Evolutionary conservation across 805 yeast species (phyloP).

Genomic region (Lachancea lanzarotensis): DNA sequence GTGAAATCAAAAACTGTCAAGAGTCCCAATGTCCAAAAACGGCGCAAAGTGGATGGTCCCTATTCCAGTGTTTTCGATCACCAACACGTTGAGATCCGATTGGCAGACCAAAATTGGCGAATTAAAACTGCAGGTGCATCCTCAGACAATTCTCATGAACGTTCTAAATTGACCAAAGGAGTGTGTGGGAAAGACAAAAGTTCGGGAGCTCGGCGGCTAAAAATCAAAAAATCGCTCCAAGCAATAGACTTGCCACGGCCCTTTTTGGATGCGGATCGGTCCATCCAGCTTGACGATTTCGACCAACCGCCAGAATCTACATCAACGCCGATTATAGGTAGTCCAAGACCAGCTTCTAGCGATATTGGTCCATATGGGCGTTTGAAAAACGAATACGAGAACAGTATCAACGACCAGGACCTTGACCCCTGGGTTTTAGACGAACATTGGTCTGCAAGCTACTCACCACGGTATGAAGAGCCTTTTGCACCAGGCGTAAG

Average conservation of each 20-base stretch:
- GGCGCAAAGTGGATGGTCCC: not conserved
- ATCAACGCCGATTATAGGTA: conserved; percentile 22
- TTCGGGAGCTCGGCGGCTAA: conserved; percentile 9
- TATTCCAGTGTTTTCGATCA: not conserved
- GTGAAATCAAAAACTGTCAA: not conserved
- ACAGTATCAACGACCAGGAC: not conserved
- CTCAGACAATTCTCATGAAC: not conserved
- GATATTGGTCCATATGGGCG: not conserved
- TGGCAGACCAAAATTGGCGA: not conserved
- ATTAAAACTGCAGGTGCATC: not conserved
- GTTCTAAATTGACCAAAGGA: not conserved
- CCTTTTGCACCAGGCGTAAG: not conserved
- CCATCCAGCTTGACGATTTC: conserved; percentile 24
- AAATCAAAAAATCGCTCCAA: not conserved
- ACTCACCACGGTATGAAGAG: not conserved
- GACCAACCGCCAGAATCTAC: conserved; percentile 30
- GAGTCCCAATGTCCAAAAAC: not conserved
- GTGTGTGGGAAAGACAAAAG: not conserved
- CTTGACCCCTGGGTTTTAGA: not conserved
- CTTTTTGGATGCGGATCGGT: conserved; percentile 12
- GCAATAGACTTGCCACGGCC: not conserved
- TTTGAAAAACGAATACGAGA: not conserved
- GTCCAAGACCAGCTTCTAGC: not conserved
- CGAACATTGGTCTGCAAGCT: not conserved
- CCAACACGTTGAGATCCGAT: not conserved